Conservation (phyloP, 2,329 filamentous ascomycete genomes). For the Colletotrichum sp. region DNA sequence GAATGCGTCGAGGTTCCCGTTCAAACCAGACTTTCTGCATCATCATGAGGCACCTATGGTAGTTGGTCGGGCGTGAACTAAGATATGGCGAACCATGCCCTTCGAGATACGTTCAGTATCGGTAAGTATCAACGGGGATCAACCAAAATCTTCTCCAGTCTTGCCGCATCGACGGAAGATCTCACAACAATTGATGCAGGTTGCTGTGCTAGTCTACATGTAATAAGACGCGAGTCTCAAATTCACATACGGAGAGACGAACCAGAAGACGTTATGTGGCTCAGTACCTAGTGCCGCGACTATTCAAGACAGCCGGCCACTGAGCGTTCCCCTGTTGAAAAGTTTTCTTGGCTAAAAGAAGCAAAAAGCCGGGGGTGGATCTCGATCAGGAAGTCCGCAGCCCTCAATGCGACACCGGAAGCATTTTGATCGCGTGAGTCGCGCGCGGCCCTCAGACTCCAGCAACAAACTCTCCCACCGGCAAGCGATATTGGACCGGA, state of each 20-base stretch:
- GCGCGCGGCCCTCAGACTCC: background rate
- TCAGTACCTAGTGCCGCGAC: background rate
- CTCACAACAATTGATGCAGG: background rate
- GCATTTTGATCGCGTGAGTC: background rate
- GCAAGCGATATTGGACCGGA: background rate
- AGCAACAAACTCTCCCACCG: background rate
- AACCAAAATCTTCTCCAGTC: background rate
- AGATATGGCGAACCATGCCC: background rate
- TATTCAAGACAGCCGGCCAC: background rate
- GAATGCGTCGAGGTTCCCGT: background rate
- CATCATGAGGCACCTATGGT: background rate
- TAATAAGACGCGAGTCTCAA: background rate
- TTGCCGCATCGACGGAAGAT: fast-evolving
- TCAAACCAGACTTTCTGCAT: background rate
- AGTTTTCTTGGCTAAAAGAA: background rate
- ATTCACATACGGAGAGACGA: background rate
- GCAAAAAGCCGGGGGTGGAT: background rate
- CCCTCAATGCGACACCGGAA: background rate
- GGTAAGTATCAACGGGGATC: background rate
- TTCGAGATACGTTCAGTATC: background rate
- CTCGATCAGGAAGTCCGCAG: background rate
- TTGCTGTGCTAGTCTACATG: background rate
- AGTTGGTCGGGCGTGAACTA: background rate
- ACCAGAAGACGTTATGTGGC: background rate
- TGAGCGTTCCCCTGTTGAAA: fast-evolving